These are phyloP conservation scores for Trichoderma sp. DNA, from an alignment of 2,329 filamentous ascomycete genomes.

Conservation along the genomic window DNA sequence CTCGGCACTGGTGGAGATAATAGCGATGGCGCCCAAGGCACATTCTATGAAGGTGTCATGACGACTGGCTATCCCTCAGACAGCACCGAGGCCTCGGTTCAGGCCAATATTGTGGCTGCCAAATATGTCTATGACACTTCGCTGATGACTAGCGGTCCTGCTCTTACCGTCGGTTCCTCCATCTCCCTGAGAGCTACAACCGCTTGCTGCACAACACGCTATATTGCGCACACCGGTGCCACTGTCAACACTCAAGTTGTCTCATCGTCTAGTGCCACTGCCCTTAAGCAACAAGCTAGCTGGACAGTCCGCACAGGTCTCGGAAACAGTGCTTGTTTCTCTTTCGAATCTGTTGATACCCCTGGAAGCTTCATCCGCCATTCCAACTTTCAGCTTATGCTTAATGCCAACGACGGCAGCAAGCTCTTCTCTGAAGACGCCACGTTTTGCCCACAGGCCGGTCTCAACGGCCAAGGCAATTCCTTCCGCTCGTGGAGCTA, in stretches of 20 bases:
- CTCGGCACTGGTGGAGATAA: conserved; percentile 3
- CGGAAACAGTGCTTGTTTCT: conserved; percentile 6
- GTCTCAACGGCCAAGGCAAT: conserved; percentile 8
- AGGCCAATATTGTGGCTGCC: conserved; percentile 9
- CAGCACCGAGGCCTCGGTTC: not conserved
- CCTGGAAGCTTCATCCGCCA: conserved; percentile 6
- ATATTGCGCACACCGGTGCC: conserved; percentile 2
- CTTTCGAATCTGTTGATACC: not conserved
- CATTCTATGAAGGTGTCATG: conserved; percentile 13
- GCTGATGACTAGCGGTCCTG: not conserved
- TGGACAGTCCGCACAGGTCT: conserved; percentile 3
- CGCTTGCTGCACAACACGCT: conserved; percentile 6
- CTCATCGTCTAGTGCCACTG: conserved; percentile 3
- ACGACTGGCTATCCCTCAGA: conserved; percentile 6
- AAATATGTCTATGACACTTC: not conserved
- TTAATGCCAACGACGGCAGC: not conserved
- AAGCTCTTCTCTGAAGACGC: conserved; percentile 4
- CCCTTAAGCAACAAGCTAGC: conserved; percentile 13
- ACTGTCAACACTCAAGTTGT: conserved; percentile 12
- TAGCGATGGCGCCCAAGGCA: not conserved
- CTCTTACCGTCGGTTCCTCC: not conserved
- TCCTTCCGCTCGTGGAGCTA: not conserved
- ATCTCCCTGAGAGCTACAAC: not conserved
- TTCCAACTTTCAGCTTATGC: not conserved
- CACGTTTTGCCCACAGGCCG: conserved; percentile 2